Percentiles rank a stretch among this genome's conserved stretches.
Conservation (phyloP, 2,329 filamentous ascomycete species). For the Arthrinium puccinioides region DNA sequence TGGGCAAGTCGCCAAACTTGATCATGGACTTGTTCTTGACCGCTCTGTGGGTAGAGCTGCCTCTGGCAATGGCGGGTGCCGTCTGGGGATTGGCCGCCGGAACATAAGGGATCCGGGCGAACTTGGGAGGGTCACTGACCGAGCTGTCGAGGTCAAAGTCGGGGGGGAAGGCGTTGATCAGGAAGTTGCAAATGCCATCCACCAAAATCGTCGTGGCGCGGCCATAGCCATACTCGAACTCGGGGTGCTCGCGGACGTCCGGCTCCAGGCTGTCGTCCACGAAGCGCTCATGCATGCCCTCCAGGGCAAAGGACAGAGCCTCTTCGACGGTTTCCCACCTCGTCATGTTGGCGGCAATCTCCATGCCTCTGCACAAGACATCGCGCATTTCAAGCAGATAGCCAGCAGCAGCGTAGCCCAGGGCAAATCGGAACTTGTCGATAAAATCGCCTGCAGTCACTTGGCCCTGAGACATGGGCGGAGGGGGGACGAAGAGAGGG, state of each 20-base stretch:
- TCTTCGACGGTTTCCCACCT: constrained; percentile 57
- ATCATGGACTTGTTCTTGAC: constrained; percentile 42
- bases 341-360: constrained; percentile 50
- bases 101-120: constrained; percentile 38
- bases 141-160: constrained; percentile 52
- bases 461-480: too few species aligned
- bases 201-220: constrained; percentile 48
- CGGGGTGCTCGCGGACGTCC: constrained; percentile 5
- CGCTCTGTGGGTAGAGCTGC: constrained; percentile 23
- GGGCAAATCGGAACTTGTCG: constrained; percentile 45
- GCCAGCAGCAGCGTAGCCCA: constrained; percentile 60
- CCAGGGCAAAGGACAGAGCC: constrained; percentile 50
- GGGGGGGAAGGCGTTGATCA: constrained; percentile 51
- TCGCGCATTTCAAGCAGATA: constrained; percentile 47
- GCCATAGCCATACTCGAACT: constrained; percentile 41
- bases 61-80: constrained; percentile 28
- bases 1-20: constrained; percentile 61
- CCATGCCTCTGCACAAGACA: constrained; percentile 50
- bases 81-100: constrained; percentile 26
- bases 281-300: constrained; percentile 27
- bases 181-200: constrained; percentile 47
- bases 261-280: constrained; percentile 12
- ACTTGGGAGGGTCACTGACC: constrained; percentile 26
- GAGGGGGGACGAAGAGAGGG: background rate
- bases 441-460: constrained; percentile 18